Percentiles rank a stretch among this genome's conserved stretches.
Conservation (phyloP, 164 flowering plant species). For the Dillenia turbinata region DNA sequence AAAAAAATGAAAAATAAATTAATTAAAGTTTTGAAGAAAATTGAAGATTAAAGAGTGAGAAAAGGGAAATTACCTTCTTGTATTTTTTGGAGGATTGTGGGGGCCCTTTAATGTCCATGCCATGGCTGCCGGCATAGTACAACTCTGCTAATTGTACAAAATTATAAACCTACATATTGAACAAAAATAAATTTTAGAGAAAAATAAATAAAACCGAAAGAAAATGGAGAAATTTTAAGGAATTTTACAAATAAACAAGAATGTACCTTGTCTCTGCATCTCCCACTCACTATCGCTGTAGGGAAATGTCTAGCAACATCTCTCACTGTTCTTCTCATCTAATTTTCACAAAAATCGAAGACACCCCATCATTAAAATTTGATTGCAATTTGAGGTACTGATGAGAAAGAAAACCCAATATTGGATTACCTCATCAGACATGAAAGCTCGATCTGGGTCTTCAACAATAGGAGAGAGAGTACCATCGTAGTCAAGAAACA, state of each 20-base stretch:
- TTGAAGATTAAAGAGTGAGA: not conserved
- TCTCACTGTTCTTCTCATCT: conserved; percentile 72
- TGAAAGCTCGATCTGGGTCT: conserved; percentile 29
- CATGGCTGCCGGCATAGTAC: conserved; percentile 72
- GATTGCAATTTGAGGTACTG: no score
- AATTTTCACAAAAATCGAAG: conserved; percentile 2
- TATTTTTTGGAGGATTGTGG: conserved; percentile 36
- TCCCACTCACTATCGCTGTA: conserved; percentile 81
- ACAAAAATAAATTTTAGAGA: no score
- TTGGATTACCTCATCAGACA: conserved; percentile 20
- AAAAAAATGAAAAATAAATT: not conserved
- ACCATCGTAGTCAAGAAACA: conserved; percentile 33
- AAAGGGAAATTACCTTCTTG: conserved; percentile 27
- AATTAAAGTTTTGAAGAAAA: not conserved
- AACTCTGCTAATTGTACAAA: conserved; percentile 60
- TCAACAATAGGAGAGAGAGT: conserved; percentile 32
- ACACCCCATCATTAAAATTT: not conserved
- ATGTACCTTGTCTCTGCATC: conserved; percentile 76
- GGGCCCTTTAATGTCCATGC: conserved; percentile 71
- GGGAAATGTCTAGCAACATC: conserved; percentile 63
- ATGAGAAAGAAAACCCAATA: no score
- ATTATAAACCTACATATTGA: conserved; percentile 21
- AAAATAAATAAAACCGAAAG: not conserved
- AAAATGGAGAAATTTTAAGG: not conserved
- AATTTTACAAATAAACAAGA: conserved; percentile 7